A percentile compares a stretch with the other conserved stretches of the same genome.
Evolutionary conservation across 2,329 filamentous ascomycete genomes (phyloP).

Genomic region (Xylariaceae sp.): DNA sequence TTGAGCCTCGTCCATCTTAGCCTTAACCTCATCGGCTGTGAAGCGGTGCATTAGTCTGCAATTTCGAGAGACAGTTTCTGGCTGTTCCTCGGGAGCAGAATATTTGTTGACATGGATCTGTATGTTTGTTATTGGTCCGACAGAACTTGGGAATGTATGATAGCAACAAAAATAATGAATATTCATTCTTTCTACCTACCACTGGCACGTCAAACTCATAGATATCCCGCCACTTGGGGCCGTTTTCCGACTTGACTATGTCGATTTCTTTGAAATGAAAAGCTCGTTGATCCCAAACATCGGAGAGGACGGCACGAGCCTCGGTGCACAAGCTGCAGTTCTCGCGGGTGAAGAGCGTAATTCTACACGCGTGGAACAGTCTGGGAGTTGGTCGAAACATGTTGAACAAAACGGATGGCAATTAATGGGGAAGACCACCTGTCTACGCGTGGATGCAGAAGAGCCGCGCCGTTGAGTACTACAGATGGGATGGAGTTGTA

Average conservation of each 20-base stretch:
- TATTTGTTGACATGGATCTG: conserved; percentile 62
- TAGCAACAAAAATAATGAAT: no score
- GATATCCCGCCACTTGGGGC: conserved; percentile 60
- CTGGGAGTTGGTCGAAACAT: conserved; percentile 49
- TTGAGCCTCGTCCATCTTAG: conserved; percentile 61
- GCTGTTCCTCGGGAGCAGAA: conserved; percentile 46
- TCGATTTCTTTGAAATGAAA: conserved; percentile 69
- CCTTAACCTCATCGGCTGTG: conserved; percentile 60
- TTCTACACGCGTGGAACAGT: conserved; percentile 54
- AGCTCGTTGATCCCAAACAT: conserved; percentile 62
- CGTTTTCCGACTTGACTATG: conserved; percentile 59
- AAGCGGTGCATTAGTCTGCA: conserved; percentile 78
- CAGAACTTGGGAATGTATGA: no score
- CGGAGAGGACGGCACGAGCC: conserved; percentile 63
- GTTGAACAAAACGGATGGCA: background rate
- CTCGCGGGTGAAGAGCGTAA: conserved; percentile 71
- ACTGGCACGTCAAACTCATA: conserved; percentile 83
- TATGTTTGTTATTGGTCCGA: conserved; percentile 1
- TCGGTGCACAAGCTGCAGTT: conserved; percentile 68
- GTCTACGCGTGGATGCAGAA: no score
- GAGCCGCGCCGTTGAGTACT: no score
- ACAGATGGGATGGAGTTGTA: no score
- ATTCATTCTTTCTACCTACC: conserved; percentile 42
- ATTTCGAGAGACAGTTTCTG: conserved; percentile 54
- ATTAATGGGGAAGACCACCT: no score